Base-by-base conservation (phyloP, 2,329 filamentous ascomycete species). In the Coniochaeta sp. region DNA sequence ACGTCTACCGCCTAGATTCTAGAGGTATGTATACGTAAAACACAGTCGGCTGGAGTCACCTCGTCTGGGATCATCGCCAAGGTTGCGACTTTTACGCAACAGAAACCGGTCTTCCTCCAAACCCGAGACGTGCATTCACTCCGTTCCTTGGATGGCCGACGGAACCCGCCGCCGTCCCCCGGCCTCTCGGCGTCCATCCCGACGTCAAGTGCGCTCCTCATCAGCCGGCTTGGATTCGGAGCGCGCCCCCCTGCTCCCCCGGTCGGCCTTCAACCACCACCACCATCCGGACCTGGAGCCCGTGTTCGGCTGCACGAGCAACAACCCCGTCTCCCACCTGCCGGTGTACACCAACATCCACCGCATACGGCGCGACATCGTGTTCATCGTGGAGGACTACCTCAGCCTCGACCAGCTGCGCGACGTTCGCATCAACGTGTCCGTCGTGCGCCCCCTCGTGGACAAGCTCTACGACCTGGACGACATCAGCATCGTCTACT, bases 401-500 rank as follows among this genome's bases (percentile, higher is more conserved):
- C 67, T 82, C 62, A 89, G 82, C 52, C 72, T 87, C 52, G 86
- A 91, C 59, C 89, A 94, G 71, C 73, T 95, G 56, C 81, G 85
- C 61, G 87, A 90, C 65, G 85, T 90, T 51, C 81, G 88, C 53
- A 90, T 94, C 75, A 94, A 94, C 64, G 79, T 89, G 48, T 78
- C 86, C 1, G 85, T 94, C 42, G 84, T 94, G 18, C 81, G 89
- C 53, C 89, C 89, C 1, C 71, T 94, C 24, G 87, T 94, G n/a
- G 87, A 94, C 64, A 86, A 89, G 64, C 78, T 92, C 8, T 94
- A 90, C 64, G 83, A 88, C 60, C 77, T 85, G 53, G 79, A 89
- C 53, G 89, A 94, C 70, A 84, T 91, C 33, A 92, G 88, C 1
- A 83, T 91, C 51, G 87, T 94, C 10, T 94, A 92, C 66, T 92